Evolutionary conservation across 768 basidiomycete species (phyloP), one percentile per base, ranked within the genome.

Genomic region (Hygrocybe coccinea): DNA sequence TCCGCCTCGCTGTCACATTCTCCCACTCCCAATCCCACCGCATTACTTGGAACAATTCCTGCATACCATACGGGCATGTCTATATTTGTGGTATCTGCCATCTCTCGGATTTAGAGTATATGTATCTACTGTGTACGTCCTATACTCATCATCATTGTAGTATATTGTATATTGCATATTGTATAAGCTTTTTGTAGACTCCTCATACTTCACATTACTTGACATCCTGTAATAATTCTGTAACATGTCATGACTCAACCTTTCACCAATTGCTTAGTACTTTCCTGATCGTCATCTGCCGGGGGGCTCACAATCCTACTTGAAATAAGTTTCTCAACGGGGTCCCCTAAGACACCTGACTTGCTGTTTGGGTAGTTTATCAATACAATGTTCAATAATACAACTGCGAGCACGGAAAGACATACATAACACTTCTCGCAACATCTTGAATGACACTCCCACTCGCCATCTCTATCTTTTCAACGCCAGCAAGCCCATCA

Each of bases 401-500:
- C n/a, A n/a, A n/a, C n/a, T n/a, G n/a, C n/a, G n/a, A n/a, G n/a
- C 43, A 33, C 57, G 33, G 50, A 62, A 33, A 62, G 39, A 75
- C 86, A 64, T 61, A 92, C 89, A 87, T 62, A 21, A 89, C 73
- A 7, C 71, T 66, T 54, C 69, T 73, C 14, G 83, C 86, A 46
- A 83, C 86, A 6, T 85, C 81, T 44, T 78, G 74, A 71, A 97
- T 76, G 35, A 95, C 80, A n/a, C 70, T 68, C 6, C 93, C 89
- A 45, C 84, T 86, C 4, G 80, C 71, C 56, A 89, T 76, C 56
- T 95, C 90, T 56, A 97, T 77, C 71, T 93, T 91, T 59, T 88
- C 84, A 50, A 95, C 71, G 7, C 81, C 87, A 5, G 72, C 65
- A 39, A 86, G 64, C 24, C 69, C 72, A 65, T 97, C 95, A 2